Evolutionary conservation across 1,284 basidiomycete species (phyloP), one percentile per base, ranked within the genome.

Genomic region (Papiliotrema nemorosa): DNA sequence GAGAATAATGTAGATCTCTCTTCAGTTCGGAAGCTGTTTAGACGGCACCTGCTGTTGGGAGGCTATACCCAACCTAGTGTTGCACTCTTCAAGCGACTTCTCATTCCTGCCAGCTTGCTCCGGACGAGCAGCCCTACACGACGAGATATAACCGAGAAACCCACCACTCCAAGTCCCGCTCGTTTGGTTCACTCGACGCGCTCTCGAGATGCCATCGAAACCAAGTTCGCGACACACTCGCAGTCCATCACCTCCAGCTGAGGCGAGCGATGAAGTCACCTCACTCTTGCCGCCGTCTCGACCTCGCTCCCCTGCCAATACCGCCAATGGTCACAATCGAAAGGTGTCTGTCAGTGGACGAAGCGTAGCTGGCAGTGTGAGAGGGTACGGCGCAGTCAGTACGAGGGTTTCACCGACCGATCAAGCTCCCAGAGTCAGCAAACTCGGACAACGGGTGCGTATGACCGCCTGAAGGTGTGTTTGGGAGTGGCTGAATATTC

Each of bases 381-480:
- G 64, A 33, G 57, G 54, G 20, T 63, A 63, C 53, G 66, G 63
- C 4, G 51, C 62, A 7, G 50, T 55, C 16, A 47, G 49, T n/a
- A 45, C 34, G n/a, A 47, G 53, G n/a, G 57, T 57, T 25, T 59
- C 62, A 12, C 67, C 67, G 26, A 48, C 57, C 12, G 50, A 59
- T 18, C 63, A 66, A 42, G 59, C 58, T 16, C 60, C 67, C 1
- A 57, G 65, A 50, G 67, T 69, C 33, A 66, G 60, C 39, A 66
- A 64, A 49, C 42, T 46, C 5, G 67, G 67, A 20, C 67, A 67
- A 49, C 57, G 64, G 55, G 67, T 69, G 44, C 50, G 63, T 57
- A 14, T 10, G 29, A 31, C 29, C 7, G 7, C 29, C 7, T 31
- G 9, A 7, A 31, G 29, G 9, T 16, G 16, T 47, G 9, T 22